Conservation (phyloP, 2,329 filamentous ascomycete species). For the Dactylellina parvicollis region DNA sequence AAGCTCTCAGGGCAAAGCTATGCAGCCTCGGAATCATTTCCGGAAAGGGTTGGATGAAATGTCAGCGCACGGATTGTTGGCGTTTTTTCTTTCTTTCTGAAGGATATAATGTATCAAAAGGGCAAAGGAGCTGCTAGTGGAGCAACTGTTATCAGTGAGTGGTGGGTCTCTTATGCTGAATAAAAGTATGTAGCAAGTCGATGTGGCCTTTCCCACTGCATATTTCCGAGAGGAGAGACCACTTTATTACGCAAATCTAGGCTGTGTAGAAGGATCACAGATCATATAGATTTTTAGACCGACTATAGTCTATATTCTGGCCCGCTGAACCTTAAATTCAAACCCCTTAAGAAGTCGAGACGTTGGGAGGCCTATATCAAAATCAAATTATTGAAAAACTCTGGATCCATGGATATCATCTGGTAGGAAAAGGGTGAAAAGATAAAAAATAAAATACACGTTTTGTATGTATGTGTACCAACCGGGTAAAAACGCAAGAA, state of each 20-base stretch:
- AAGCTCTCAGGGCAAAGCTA: conserved; percentile 20
- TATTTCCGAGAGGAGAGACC: conserved; percentile 16
- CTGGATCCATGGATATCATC: no score
- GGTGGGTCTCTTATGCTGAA: conserved; percentile 13
- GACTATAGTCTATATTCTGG: background rate
- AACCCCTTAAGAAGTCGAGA: conserved; percentile 23
- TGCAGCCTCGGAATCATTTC: conserved; percentile 1
- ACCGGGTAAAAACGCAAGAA: conserved; percentile 14
- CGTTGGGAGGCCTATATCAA: conserved; percentile 17
- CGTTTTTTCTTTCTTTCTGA: conserved; percentile 14
- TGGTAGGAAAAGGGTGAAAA: background rate
- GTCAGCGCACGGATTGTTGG: conserved; percentile 29
- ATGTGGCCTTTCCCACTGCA: background rate
- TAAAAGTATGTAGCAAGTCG: background rate
- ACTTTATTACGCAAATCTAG: conserved; percentile 19
- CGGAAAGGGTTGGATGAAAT: background rate
- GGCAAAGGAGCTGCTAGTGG: conserved; percentile 5
- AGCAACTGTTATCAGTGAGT: background rate
- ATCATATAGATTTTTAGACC: conserved; percentile 17
- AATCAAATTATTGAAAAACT: no score
- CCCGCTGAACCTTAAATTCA: conserved; percentile 10
- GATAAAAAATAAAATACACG: background rate
- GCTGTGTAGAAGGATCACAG: background rate
- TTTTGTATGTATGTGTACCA: background rate
- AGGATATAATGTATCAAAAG: conserved; percentile 21